Conservation (phyloP, 768 basidiomycete genomes). For the Naganishia vishniacii region DNA sequence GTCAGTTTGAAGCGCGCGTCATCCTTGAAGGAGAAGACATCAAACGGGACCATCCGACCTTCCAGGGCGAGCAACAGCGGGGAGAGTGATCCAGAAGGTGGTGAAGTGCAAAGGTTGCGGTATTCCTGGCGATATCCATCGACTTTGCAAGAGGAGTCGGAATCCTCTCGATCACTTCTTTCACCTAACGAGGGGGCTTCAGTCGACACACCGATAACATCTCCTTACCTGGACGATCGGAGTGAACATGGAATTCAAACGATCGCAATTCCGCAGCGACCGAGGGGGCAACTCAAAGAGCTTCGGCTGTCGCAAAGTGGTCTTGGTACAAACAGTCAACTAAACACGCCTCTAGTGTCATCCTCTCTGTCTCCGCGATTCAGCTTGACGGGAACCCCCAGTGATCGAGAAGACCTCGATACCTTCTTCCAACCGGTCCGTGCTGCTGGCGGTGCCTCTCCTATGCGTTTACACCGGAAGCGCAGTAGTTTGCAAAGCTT, state of each 20-base stretch:
- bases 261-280: background rate
- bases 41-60: conserved; percentile 8
- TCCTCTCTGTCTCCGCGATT: conserved; percentile 7
- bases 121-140: background rate
- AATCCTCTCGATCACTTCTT: background rate
- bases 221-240: background rate
- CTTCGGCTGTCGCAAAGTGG: conserved; percentile 13
- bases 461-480: conserved; percentile 6
- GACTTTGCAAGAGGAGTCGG: conserved; percentile 13
- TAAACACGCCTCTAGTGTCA: background rate
- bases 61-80: background rate
- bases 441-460: background rate
- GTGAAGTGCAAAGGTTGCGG: background rate
- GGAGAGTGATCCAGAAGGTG: background rate
- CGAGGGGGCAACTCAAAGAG: conserved; percentile 14
- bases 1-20: background rate
- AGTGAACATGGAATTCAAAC: background rate
- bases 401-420: background rate
- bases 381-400: background rate
- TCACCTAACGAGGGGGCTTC: no score
- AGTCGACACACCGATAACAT: background rate
- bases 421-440: background rate
- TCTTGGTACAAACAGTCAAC: background rate
- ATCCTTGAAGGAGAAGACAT: conserved; percentile 11
- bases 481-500: conserved; percentile 23